Evolutionary conservation across 345 rosid genomes (phyloP), one percentile per base, ranked within the genome.

Genomic region (Raphanus sativus): DNA sequence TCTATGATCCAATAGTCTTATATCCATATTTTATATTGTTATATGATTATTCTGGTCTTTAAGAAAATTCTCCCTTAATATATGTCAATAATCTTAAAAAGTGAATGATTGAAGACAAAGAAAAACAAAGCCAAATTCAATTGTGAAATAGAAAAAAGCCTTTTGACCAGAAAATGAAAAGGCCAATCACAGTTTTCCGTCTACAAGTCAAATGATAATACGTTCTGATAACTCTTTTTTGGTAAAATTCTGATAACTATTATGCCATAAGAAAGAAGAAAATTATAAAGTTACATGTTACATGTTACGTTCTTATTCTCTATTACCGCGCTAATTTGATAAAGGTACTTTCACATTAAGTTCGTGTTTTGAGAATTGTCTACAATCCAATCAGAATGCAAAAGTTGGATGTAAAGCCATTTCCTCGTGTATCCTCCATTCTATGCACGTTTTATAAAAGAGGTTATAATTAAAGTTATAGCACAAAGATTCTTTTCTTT

Each of bases 131-230:
- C 30, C 48, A 25, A 30, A 69, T 30, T 30, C 26, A 33, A 61
- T 5, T 69, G 29, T 69, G 50, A 33, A 29, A 38, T 15, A 38
- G 40, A 61, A 68, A 28, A 28, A 28, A 4, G 30, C 30, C 30
- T 28, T 28, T 28, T 28, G 30, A 28, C 30, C 30, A 28, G 4
- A 28, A 28, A 28, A 2, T 28, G 30, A 4, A 28, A 32, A 29
- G 61, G 29, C 16, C 42, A 52, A 62, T 69, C 69, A 76, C 75
- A 33, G 60, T 67, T 75, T 75, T 32, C 67, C 24, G 24, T 62
- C 40, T 64, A 69, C 70, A 76, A 69, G 48, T 62, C 75, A 62
- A 52, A 34, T 62, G 16, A 45, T 40, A 10, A 40, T 40, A 40
- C 48, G 10, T 10, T 40, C 48, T 40, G 48, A 10, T 40, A 40